Evolutionary conservation across 1,284 basidiomycete species (phyloP).

Genomic region (Cryptococcus sp.): DNA sequence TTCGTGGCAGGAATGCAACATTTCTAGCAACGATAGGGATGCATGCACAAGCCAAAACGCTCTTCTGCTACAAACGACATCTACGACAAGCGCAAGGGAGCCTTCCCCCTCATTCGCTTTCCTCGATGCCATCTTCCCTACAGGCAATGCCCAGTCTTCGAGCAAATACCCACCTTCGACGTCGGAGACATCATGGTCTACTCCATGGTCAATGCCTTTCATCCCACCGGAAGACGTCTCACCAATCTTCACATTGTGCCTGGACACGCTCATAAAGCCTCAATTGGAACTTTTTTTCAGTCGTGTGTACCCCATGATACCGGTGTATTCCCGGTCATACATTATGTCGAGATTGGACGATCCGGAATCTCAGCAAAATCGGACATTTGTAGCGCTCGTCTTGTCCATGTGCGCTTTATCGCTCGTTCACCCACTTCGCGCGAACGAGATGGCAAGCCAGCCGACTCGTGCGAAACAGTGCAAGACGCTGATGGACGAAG

Average conservation of each 20-base stretch:
- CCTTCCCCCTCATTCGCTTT: slow-evolving; percentile 1
- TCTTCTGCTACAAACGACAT: no score
- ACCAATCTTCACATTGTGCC: slow-evolving; percentile 27
- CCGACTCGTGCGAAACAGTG: slow-evolving; percentile 20
- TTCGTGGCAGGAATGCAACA: no score
- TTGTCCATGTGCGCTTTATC: slow-evolving; percentile 28
- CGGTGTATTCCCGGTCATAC: slow-evolving; percentile 24
- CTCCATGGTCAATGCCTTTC: slow-evolving; percentile 17
- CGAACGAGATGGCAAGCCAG: slow-evolving; percentile 17
- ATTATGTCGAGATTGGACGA: slow-evolving; percentile 19
- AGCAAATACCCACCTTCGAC: no score
- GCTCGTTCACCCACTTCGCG: slow-evolving; percentile 33
- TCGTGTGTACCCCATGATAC: slow-evolving; percentile 37
- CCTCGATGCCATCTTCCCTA: not conserved
- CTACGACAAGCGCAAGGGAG: not conserved
- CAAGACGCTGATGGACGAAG: slow-evolving; percentile 34
- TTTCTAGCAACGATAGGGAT: no score
- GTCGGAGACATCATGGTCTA: no score
- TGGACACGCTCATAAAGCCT: slow-evolving; percentile 31
- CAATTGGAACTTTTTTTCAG: slow-evolving; percentile 32
- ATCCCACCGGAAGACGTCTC: slow-evolving; percentile 19
- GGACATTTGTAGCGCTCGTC: slow-evolving; percentile 26
- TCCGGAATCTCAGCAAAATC: slow-evolving; percentile 10
- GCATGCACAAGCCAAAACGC: no score
- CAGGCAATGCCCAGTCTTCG: not conserved